Base-by-base conservation (phyloP, 2,329 filamentous ascomycete species). In the Pseudocercospora fuligena region DNA sequence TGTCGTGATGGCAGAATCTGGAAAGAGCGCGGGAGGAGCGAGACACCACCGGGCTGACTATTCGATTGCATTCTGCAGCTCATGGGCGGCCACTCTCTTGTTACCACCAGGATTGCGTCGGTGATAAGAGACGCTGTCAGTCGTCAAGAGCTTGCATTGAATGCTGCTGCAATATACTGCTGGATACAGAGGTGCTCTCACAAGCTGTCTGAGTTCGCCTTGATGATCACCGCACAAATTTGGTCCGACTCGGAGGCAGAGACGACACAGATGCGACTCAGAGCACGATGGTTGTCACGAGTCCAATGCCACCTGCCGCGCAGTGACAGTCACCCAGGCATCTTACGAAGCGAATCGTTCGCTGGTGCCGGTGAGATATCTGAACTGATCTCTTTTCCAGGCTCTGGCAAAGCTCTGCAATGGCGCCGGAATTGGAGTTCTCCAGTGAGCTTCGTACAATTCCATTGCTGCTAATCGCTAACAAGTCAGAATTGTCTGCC, bases 371-470 rank as follows among this genome's bases (percentile, higher is more conserved):
- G 9, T 40, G 6, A 31, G 16, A 3, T 11, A 60, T n/a, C n/a
- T 12, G 6, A 6, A 60, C 36, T 60, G 16, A 60, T 11, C 1
- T 8, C 1, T 7, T 9, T 23, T 23, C 23, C 21, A 60, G 57
- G 60, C 60, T 1, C 60, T 63, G 25, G 60, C 60, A 21, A 63
- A 63, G 36, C 49, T 63, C 27, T 63, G 60, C 60, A 63, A 63
- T 19, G 60, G 60, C 29, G 60, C 60, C 1, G 60, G 60, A 11
- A 63, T 63, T n/a, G 60, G 60, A 16, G 49, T 63, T 14, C 60
- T 63, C 19, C 60, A 63, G 49, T 60, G 14, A 43, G 33, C 14
- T 23, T 27, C 14, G 11, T 23, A 51, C 21, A n/a, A 16, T 7
- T 1, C 51, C 16, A n/a, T 7, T n/a, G 23, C 12, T 43, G 12